These are phyloP conservation scores for Aspergillus ostianus DNA, from an alignment of 495 filamentous ascomycete species.

Conservation along the genomic window DNA sequence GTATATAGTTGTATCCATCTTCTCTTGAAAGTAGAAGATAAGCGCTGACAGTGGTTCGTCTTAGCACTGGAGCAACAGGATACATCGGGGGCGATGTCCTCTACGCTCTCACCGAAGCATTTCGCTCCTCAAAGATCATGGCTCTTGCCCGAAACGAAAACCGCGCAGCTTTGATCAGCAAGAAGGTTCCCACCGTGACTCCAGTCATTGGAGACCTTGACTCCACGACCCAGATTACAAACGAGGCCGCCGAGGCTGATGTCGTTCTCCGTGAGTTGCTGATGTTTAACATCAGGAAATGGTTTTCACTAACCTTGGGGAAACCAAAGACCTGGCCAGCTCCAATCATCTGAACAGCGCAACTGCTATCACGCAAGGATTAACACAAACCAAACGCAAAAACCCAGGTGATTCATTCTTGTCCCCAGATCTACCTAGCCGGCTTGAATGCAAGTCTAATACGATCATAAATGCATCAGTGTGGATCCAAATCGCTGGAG, in stretches of 20 bases:
- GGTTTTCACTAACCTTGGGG: neutral
- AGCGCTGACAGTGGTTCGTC: too few species aligned
- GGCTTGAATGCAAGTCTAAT: neutral
- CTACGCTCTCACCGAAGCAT: conserved; percentile 47
- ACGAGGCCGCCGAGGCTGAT: conserved; percentile 38
- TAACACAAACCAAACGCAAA: conserved; percentile 11
- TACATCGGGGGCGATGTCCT: conserved; percentile 67
- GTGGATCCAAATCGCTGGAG: conserved; percentile 25
- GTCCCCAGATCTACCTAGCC: neutral
- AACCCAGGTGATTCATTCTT: neutral
- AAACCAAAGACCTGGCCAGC: conserved; percentile 30
- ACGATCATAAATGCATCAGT: conserved; percentile 8
- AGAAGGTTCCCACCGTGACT: conserved; percentile 37
- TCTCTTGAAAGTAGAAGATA: too few species aligned
- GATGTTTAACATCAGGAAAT: neutral
- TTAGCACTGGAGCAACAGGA: conserved; percentile 53
- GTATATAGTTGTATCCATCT: too few species aligned
- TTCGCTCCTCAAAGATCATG: conserved; percentile 58
- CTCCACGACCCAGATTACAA: conserved; percentile 9
- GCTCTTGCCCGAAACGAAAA: conserved; percentile 58
- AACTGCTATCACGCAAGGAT: conserved; percentile 30
- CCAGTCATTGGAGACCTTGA: conserved; percentile 43
- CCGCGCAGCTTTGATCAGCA: conserved; percentile 54
- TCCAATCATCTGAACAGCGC: conserved; percentile 31
- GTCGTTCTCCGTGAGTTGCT: conserved; percentile 38